Percentiles rank a stretch among this genome's conserved stretches.
phyloP scores from a whole-genome alignment of 371 early-diverging fungal species.

The Circinella umbellata region DNA sequence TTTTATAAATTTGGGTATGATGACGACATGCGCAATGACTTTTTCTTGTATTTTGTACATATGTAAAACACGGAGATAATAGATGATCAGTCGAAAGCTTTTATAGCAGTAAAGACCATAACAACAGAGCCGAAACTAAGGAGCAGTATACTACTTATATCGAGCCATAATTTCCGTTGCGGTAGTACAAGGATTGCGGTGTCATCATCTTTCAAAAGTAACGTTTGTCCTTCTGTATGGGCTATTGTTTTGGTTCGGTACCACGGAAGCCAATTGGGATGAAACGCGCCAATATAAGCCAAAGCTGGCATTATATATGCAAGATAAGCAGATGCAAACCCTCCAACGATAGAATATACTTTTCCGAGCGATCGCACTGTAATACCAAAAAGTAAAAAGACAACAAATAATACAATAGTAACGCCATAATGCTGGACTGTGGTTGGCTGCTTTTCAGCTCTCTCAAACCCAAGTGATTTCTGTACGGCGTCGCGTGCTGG shows the following conservation, averaged over 20 bases:
- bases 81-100: conserved; percentile 17
- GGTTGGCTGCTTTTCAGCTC: conserved; percentile 41
- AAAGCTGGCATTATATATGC: conserved; percentile 64
- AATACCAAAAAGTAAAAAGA: conserved; percentile 49
- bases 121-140: conserved; percentile 25
- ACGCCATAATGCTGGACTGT: conserved; percentile 49
- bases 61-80: conserved; percentile 5
- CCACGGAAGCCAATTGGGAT: conserved; percentile 18
- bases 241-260: background rate
- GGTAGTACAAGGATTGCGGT: conserved; percentile 1
- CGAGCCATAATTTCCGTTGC: conserved; percentile 24
- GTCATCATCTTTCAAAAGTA: background rate
- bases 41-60: background rate
- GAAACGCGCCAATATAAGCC: conserved; percentile 51
- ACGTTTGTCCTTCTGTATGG: background rate
- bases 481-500: conserved; percentile 63
- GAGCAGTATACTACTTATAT: conserved; percentile 16
- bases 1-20: conserved; percentile 6
- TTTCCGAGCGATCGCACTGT: conserved; percentile 54
- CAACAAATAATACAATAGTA: conserved; percentile 45
- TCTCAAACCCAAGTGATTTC: conserved; percentile 57
- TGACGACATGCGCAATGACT: conserved; percentile 7
- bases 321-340: conserved; percentile 56
- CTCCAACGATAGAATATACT: conserved; percentile 61
- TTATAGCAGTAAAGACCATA: conserved; percentile 25